Base-by-base conservation (phyloP, 140 eudicot genomes). In the Cichorium intybus region DNA sequence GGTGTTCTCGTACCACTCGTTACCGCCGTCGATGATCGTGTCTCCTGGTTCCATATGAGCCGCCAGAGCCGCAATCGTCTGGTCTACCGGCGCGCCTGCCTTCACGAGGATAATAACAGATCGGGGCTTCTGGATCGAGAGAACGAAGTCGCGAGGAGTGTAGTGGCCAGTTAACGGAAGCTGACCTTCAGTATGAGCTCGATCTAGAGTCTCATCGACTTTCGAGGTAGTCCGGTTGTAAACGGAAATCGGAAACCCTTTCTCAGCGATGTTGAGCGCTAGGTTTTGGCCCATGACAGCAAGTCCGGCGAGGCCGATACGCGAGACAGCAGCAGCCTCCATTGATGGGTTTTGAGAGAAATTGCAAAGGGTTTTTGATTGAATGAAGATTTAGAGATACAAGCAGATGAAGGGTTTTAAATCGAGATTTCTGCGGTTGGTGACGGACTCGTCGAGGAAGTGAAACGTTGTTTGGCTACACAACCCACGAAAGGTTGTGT, bases 251-350 rank as follows among this genome's bases (percentile, higher is more conserved):
- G 97, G 96, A 75, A 84, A 91, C 31, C 91, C 95, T 69, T 91
- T 85, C 4, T 87, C 96, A 65, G 96, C 96, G 69, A 90, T 77
- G 90, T 90, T 87, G 27, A 90, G 81, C 59, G 97, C 97, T 4
- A 91, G 79, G 73, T 91, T 91, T 33, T 87, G 97, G 56, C 97
- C 97, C 97, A 91, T 91, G 20, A 91, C 97, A 21, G 97, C 97
- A 1, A 91, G 86, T 6, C 96, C 97, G n/a, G 96, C 97, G 2
- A 91, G 82, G 47, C 97, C 97, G 69, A 91, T 87, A n/a, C 83
- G 95, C 1, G 97, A 84, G 37, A 85, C 80, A 4, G 87, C 62
- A 9, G 93, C 71, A 17, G 89, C 73, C 45, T 78, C 95, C 93
- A 90, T 86, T 48, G 70, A 35, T 46, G 34, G 9, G 10, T 12